Evolutionary conservation across 164 flowering plant genomes (phyloP).

Genomic region (Magnolia changhungtana): DNA sequence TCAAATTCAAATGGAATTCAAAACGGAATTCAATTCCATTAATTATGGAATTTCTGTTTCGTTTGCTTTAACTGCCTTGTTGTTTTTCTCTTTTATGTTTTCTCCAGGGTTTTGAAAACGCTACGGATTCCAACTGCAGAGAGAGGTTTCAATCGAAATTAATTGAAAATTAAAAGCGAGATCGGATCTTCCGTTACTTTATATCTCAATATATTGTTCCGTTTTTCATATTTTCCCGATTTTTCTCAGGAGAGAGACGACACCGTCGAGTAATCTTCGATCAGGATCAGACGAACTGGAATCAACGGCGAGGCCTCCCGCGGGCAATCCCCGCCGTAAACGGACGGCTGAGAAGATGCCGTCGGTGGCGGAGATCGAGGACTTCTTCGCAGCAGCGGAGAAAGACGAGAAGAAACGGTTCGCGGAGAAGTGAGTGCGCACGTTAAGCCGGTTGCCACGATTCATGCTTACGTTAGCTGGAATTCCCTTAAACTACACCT

Average conservation of each 20-base stretch:
- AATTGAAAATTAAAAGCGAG: not conserved
- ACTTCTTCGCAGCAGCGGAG: constrained; percentile 55
- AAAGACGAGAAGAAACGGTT: constrained; percentile 58
- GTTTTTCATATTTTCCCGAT: not conserved
- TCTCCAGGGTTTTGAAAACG: constrained; percentile 24
- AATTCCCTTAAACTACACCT: not conserved
- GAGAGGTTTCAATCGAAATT: constrained; percentile 25
- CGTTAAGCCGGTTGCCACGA: constrained; percentile 2
- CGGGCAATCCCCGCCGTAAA: constrained; percentile 10
- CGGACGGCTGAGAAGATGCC: constrained; percentile 30
- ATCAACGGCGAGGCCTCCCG: constrained; percentile 21
- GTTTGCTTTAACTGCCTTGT: constrained; percentile 1
- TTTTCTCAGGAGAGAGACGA: constrained; percentile 36
- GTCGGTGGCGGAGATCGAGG: constrained; percentile 55
- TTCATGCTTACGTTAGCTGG: constrained; percentile 19
- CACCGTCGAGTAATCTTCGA: constrained; percentile 32
- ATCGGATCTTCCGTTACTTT: not conserved
- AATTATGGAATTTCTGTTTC: constrained; percentile 3
- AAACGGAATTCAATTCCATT: constrained; percentile 3
- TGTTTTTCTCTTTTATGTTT: constrained; percentile 1
- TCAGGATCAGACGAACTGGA: constrained; percentile 36
- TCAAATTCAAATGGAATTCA: not conserved
- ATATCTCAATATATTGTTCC: not conserved
- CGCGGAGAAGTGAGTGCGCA: constrained; percentile 50
- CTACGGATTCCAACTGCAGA: constrained; percentile 18